phyloP scores from a whole-genome alignment of 495 filamentous ascomycete genomes.

The Penicillium lividum region DNA sequence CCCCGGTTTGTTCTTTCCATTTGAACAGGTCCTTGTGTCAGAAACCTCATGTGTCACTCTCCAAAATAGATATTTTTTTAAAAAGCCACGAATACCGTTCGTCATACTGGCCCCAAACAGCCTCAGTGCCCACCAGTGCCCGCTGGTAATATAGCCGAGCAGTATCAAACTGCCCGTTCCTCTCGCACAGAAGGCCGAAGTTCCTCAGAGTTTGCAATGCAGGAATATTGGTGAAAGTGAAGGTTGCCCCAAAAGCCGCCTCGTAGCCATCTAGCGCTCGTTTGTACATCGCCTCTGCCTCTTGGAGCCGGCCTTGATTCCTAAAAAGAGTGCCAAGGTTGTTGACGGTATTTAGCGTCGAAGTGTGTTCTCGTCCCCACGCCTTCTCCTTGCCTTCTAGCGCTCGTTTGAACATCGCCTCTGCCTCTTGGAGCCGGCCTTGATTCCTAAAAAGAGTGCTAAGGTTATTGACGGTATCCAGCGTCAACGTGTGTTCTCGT shows the following conservation, averaged over 20 bases:
- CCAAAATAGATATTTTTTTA: too few relatives aligned
- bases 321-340: constrained; percentile 16
- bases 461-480: not conserved
- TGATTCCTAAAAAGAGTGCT: not conserved
- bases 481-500: not conserved
- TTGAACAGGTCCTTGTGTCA: too few relatives aligned
- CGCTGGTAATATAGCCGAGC: not conserved
- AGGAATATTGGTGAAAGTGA: too few relatives aligned
- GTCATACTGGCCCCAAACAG: too few relatives aligned
- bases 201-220: not conserved
- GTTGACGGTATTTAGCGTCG: constrained; percentile 3
- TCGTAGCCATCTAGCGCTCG: constrained; percentile 11
- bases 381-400: not conserved
- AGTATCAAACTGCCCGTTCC: not conserved
- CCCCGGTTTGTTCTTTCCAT: too few relatives aligned
- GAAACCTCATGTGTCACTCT: too few relatives aligned
- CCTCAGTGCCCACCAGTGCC: not conserved
- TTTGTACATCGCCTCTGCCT: constrained; percentile 20
- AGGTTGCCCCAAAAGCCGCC: not conserved
- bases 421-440: not conserved
- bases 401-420: constrained; percentile 1
- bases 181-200: not conserved
- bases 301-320: constrained; percentile 16
- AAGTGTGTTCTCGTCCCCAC: not conserved
- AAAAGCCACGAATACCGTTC: too few relatives aligned